Conservation (phyloP, 139 green algal species). For the Pleodorina starrii region DNA sequence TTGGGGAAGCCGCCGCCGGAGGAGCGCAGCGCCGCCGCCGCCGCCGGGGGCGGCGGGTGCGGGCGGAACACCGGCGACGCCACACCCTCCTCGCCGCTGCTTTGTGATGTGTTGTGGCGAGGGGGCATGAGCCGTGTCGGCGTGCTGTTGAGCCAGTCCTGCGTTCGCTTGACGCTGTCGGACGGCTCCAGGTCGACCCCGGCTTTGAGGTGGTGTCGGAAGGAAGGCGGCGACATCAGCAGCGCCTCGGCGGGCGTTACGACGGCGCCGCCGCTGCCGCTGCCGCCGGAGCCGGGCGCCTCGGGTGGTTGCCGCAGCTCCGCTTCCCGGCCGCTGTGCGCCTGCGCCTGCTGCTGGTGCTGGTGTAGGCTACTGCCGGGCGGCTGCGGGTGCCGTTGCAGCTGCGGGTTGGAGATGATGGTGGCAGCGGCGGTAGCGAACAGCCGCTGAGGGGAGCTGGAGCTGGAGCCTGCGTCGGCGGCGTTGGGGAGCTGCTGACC, state of each 20-base stretch:
- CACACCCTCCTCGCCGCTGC: not conserved
- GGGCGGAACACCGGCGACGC: not conserved
- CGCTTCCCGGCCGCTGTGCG: too few species aligned
- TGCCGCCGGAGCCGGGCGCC: too few species aligned
- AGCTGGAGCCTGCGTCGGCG: not conserved
- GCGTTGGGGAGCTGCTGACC: not conserved
- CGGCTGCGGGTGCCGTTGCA: not conserved
- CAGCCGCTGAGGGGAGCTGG: not conserved
- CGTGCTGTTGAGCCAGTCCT: conserved; percentile 26
- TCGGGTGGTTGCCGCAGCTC: too few species aligned
- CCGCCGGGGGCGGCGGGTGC: not conserved
- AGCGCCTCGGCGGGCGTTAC: not conserved
- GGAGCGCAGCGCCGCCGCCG: too few species aligned
- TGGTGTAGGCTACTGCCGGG: not conserved
- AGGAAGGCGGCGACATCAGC: conserved; percentile 3
- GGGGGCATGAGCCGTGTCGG: not conserved
- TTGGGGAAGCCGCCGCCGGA: not conserved
- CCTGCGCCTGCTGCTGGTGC: not conserved
- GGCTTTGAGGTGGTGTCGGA: conserved; percentile 4
- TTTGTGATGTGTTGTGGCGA: not conserved
- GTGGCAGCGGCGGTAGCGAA: too few species aligned
- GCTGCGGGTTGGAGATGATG: not conserved
- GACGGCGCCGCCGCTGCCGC: not conserved
- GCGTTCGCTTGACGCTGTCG: conserved; percentile 1
- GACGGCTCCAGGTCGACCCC: not conserved